A percentile compares a stretch with the other conserved stretches of the same genome.
Conservation (phyloP, 495 filamentous ascomycete species). For the Penicillium angulare region DNA sequence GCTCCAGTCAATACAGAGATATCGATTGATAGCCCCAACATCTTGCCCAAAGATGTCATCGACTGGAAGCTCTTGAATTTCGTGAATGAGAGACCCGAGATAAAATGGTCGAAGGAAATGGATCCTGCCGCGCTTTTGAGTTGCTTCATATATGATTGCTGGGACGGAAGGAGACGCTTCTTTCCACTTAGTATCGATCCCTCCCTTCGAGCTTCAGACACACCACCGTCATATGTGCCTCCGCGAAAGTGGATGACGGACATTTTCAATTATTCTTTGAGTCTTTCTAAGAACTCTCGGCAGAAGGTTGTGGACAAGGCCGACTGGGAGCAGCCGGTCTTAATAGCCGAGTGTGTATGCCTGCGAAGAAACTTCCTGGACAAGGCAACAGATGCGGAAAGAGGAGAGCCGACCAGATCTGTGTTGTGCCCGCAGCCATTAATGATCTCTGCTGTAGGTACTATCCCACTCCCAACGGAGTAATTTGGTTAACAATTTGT, state of each 20-base stretch:
- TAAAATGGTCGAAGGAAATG: conserved; percentile 55
- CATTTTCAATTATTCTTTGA: conserved; percentile 65
- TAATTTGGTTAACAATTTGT: no score
- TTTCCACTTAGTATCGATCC: conserved; percentile 37
- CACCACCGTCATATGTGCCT: conserved; percentile 50
- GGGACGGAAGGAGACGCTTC: conserved; percentile 62
- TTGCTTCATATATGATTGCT: conserved; percentile 71
- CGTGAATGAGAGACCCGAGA: conserved; percentile 49
- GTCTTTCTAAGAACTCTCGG: conserved; percentile 56
- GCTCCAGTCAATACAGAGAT: conserved; percentile 47
- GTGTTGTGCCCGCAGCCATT: conserved; percentile 62
- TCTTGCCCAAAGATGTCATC: conserved; percentile 41
- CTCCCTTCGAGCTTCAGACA: conserved; percentile 48
- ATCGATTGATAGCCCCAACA: neutral
- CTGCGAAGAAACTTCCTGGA: conserved; percentile 83
- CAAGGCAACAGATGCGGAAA: conserved; percentile 52
- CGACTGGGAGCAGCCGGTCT: conserved; percentile 69
- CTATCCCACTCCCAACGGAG: conserved; percentile 26
- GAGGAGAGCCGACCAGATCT: conserved; percentile 30
- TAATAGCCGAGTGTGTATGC: conserved; percentile 67
- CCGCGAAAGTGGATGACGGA: conserved; percentile 51
- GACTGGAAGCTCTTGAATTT: conserved; percentile 63
- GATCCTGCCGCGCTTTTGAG: conserved; percentile 56
- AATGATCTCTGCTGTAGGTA: conserved; percentile 73
- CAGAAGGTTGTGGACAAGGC: conserved; percentile 40